Conservation (phyloP, 2,329 filamentous ascomycete species). For the Hypomyces rosellus region DNA sequence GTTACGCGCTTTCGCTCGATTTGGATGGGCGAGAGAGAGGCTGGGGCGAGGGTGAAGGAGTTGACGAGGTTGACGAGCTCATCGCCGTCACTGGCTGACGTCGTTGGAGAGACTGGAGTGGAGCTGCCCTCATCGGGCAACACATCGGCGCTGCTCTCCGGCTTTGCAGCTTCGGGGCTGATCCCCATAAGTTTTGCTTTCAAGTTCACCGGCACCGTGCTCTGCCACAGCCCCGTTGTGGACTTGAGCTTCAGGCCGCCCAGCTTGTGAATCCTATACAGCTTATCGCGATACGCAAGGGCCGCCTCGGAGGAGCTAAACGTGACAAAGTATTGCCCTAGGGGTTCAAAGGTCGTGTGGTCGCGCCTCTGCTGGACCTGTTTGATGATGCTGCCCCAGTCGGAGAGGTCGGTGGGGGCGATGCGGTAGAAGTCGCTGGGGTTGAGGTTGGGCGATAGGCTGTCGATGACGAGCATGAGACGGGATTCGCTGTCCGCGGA, state of each 20-base stretch:
- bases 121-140: background rate
- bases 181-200: constrained; percentile 1
- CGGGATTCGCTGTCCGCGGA: constrained; percentile 4
- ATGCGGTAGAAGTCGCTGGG: constrained; percentile 68
- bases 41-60: constrained; percentile 24
- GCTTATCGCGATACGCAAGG: constrained; percentile 46
- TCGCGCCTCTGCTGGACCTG: constrained; percentile 62
- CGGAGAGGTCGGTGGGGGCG: constrained; percentile 57
- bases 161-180: background rate
- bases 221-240: constrained; percentile 25
- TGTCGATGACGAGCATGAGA: constrained; percentile 49
- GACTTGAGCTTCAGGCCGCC: constrained; percentile 25
- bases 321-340: constrained; percentile 62
- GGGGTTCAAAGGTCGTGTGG: constrained; percentile 53
- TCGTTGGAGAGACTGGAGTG: background rate
- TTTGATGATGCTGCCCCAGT: constrained; percentile 58
- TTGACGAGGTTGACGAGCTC: constrained; percentile 17
- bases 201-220: constrained; percentile 22
- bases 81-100: background rate
- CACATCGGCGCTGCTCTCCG: background rate
- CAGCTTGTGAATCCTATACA: constrained; percentile 28
- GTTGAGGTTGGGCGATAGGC: constrained; percentile 52
- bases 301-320: constrained; percentile 58
- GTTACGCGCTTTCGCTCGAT: constrained; percentile 16
- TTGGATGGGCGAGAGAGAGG: constrained; percentile 14